phyloP scores from a whole-genome alignment of 31 red algal species.

The Asparagopsis taxiformis region DNA sequence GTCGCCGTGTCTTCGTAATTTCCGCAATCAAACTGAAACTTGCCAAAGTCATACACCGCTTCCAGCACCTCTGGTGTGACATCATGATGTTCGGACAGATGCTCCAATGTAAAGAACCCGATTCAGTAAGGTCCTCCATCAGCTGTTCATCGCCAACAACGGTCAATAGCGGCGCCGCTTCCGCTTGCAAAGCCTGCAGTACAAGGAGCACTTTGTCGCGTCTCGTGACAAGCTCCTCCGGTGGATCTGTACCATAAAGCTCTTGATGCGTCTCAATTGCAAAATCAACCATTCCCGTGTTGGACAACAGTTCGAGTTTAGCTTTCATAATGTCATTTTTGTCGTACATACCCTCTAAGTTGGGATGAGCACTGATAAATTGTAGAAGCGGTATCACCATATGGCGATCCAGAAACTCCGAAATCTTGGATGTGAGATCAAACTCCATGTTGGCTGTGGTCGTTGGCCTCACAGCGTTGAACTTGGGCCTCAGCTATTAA shows the following conservation, averaged over 20 bases:
- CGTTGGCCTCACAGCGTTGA: no score
- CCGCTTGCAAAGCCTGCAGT: conserved; percentile 71
- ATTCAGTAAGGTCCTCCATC: conserved; percentile 47
- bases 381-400: conserved; percentile 83
- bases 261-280: conserved; percentile 84
- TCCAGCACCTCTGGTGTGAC: conserved; percentile 82
- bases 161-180: conserved; percentile 63
- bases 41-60: conserved; percentile 86
- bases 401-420: conserved; percentile 89
- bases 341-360: conserved; percentile 52
- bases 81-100: conserved; percentile 38
- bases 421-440: conserved; percentile 79
- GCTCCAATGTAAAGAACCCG: conserved; percentile 50
- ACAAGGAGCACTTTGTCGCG: conserved; percentile 83
- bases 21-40: conserved; percentile 97
- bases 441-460: conserved; percentile 55
- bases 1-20: conserved; percentile 83
- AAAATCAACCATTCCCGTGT: conserved; percentile 94
- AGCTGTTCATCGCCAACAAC: conserved; percentile 68
- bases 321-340: conserved; percentile 66
- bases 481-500: no score
- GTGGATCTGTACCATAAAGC: conserved; percentile 63
- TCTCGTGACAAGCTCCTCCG: conserved; percentile 59
- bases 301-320: conserved; percentile 79
- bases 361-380: conserved; percentile 62